Conservation (phyloP, 1,284 basidiomycete genomes). For the Ceratobasidium sp. region DNA sequence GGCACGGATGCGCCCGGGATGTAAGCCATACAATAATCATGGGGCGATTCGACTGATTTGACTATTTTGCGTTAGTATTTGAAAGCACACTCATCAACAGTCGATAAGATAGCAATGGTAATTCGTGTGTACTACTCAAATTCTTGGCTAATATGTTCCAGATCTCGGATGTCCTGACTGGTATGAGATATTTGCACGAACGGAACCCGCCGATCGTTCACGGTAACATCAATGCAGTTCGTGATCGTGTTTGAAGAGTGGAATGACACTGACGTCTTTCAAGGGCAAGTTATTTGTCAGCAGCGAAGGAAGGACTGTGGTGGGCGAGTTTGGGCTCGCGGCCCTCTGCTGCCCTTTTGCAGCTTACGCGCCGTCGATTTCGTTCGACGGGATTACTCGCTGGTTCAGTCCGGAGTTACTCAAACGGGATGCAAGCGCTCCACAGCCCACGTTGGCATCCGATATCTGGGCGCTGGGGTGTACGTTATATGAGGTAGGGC, state of each 20-base stretch:
- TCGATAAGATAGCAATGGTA: not conserved
- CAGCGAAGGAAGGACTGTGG: not conserved
- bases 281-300: conserved; percentile 18
- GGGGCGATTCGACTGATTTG: not conserved
- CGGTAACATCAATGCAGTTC: conserved; percentile 1
- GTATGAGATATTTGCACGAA: conserved; percentile 11
- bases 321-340: not conserved
- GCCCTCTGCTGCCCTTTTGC: conserved; percentile 1
- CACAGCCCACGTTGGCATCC: not conserved
- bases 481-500: not conserved
- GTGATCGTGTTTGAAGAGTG: not conserved
- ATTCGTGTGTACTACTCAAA: not conserved
- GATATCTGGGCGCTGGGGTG: not conserved
- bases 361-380: not conserved
- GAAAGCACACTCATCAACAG: not conserved
- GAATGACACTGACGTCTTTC: not conserved
- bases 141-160: no score
- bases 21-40: not conserved
- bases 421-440: not conserved
- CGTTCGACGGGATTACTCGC: not conserved
- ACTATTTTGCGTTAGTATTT: not conserved
- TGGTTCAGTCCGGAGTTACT: conserved; percentile 17
- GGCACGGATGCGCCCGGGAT: not conserved
- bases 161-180: not conserved
- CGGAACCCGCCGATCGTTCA: conserved; percentile 19